A percentile compares a stretch with the other conserved stretches of the same genome.
Conservation (phyloP, 768 basidiomycete genomes). For the Dioszegia crocea region DNA sequence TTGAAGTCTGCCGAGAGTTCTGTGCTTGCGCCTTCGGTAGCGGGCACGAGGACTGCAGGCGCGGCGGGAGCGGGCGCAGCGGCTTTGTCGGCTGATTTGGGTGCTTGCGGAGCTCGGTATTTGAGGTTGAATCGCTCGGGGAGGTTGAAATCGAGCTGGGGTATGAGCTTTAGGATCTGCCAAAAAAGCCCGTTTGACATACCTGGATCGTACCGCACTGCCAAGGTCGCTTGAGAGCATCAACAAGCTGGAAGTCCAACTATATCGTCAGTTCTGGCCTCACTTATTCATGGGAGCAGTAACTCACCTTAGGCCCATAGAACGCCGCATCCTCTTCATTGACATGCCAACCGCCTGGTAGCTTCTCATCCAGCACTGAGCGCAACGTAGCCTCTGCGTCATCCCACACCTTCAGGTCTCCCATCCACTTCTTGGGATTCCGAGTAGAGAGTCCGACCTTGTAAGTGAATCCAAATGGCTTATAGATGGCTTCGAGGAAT, state of each 20-base stretch:
- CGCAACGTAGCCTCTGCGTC: conserved; percentile 61
- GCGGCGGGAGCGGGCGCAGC: conserved; percentile 49
- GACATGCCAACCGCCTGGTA: conserved; percentile 83
- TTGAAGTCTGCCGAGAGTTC: conserved; percentile 41
- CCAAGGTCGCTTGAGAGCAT: conserved; percentile 86
- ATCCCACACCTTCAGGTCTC: conserved; percentile 84
- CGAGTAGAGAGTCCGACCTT: conserved; percentile 90
- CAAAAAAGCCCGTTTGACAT: too few relatives aligned
- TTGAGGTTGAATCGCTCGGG: conserved; percentile 93
- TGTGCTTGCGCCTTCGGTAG: conserved; percentile 33
- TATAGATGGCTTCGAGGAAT: conserved; percentile 91
- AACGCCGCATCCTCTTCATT: conserved; percentile 98
- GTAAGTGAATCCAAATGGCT: conserved; percentile 90
- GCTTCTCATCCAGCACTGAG: conserved; percentile 70
- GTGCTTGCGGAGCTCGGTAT: conserved; percentile 63
- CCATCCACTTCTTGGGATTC: conserved; percentile 83
- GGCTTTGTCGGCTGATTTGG: conserved; percentile 48
- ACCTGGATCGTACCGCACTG: conserved; percentile 88
- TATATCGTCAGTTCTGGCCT: conserved; percentile 12
- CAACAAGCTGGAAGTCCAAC: conserved; percentile 92
- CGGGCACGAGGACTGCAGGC: neutral
- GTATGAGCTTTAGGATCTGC: too few relatives aligned
- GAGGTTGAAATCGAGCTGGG: conserved; percentile 90
- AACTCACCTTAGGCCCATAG: conserved; percentile 80
- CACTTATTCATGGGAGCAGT: neutral